Base-by-base conservation (phyloP, 2,329 filamentous ascomycete species). In the Fusarium sacchari region DNA sequence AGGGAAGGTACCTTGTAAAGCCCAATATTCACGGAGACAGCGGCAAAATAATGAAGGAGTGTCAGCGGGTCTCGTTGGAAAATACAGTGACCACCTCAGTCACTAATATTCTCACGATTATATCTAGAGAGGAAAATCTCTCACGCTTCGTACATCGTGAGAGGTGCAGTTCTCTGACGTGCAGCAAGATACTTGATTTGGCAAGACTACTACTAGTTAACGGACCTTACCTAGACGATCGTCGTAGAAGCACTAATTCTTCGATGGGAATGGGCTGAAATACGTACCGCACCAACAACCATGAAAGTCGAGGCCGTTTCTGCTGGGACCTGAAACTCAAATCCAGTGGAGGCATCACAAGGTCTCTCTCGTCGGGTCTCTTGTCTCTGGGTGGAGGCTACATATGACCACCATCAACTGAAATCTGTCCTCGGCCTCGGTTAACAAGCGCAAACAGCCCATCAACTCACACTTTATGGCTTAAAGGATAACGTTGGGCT, bases 371-470 rank as follows among this genome's bases (percentile, higher is more conserved):
- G 53, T n/a, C n/a, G n/a, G n/a, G n/a, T 68, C 32, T 61, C 36
- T 22, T 17, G 53, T 61, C 32, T 61, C 36, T 18, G 32, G 28
- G 55, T 61, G 55, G 47, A 67, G 47, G 47, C 43, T 61, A 22
- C 63, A 62, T 44, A 42, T 68, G 42, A 53, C 55, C 56, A 37
- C 22, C 36, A 39, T 68, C 44, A 47, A 69, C 30, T 58, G 50
- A 69, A 53, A 69, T 69, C 59, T 69, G 67, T 58, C 65, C 67
- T 69, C 46, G 22, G 13, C 39, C 26, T 55, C 50, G 42, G 18
- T 37, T 44, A 39, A 60, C 30, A 43, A 66, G 7, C 42, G 28
- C 47, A 44, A 64, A 46, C 28, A 58, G 36, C 28, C 24, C 39
- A 40, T 56, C 49, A 40, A 17, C 36, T 67, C 15, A 43, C 17